Base-by-base conservation (phyloP, 1,284 basidiomycete genomes). In the Cutaneotrichosporon arboriforme region DNA sequence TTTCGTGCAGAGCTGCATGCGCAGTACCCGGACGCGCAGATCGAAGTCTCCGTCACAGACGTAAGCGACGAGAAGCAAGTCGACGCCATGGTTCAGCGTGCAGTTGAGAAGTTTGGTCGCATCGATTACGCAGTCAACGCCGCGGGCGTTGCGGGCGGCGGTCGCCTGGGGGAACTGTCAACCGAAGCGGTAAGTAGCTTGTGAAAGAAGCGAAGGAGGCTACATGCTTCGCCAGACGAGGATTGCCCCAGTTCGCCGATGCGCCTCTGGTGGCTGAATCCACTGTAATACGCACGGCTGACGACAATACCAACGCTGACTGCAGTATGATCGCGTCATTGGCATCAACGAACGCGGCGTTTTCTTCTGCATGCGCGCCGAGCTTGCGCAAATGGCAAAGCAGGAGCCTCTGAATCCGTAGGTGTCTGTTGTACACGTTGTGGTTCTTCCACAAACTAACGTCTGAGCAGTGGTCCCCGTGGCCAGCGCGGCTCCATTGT, bases 121-220 rank as follows among this genome's bases (percentile, higher is more conserved):
- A 51, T 69, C 35, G 67, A 69, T 54, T 67, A 69, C 44, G 63
- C 61, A 35, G 62, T 65, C 26, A 69, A 69, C 41, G 54, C 55
- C 20, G 67, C 67, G 3, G 67, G 67, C 2, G 59, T 67, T 22
- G 57, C 53, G 1, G 59, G 61, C 0, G 58, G 53, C 46, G 41
- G 44, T 8, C 47, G 57, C 12, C 52, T 59, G 15, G 23, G 26
- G n/a, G 46, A 58, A 31, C 61, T 56, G 47, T 41, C 44, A 5
- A 39, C 62, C 17, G 64, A 54, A 17, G 64, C 60, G 17, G 51
- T 52, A 23, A 31, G 51, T 46, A n/a, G n/a, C n/a, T n/a, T n/a
- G n/a, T 7, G 4, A 18, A 37, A n/a, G n/a, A n/a, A n/a, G n/a
- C n/a, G n/a, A n/a, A n/a, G n/a, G n/a, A n/a, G n/a, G n/a, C n/a